Percentiles rank a stretch among this genome's conserved stretches.
These are phyloP conservation scores for Ceratobasidium sp. DNA, from an alignment of 1,284 basidiomycete species.

Conservation along the genomic window DNA sequence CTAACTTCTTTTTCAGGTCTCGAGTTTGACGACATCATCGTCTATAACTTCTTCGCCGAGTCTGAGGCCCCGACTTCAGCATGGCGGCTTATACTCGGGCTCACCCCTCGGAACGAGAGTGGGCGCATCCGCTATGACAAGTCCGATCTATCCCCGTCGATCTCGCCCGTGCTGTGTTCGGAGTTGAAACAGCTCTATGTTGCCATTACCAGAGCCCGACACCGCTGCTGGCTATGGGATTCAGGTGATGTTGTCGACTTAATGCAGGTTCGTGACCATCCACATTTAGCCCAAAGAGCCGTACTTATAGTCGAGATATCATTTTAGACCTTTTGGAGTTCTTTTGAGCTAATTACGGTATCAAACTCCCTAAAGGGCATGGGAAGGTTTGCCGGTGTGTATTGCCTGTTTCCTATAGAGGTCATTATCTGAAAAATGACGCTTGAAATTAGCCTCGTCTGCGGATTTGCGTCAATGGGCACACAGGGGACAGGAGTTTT, in stretches of 20 bases:
- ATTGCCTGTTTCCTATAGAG: not conserved
- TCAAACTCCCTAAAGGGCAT: slow-evolving; percentile 1
- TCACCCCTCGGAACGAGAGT: slow-evolving; percentile 63
- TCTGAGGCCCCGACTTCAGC: slow-evolving; percentile 65
- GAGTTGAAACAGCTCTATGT: slow-evolving; percentile 79
- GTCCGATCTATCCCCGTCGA: slow-evolving; percentile 55
- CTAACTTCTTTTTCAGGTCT: slow-evolving; percentile 60
- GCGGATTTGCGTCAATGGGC: slow-evolving; percentile 28
- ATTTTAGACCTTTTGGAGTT: slow-evolving; percentile 23
- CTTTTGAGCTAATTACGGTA: not conserved
- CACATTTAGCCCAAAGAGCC: not conserved
- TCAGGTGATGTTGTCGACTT: slow-evolving; percentile 55
- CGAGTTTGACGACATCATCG: slow-evolving; percentile 78
- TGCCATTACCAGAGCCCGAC: slow-evolving; percentile 75
- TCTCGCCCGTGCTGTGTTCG: slow-evolving; percentile 24
- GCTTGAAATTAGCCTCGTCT: not conserved
- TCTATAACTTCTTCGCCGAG: slow-evolving; percentile 80
- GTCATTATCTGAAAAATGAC: not conserved
- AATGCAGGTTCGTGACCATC: slow-evolving; percentile 14
- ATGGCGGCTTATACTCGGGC: slow-evolving; percentile 69
- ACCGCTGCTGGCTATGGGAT: slow-evolving; percentile 72
- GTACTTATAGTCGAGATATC: not conserved
- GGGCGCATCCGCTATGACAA: slow-evolving; percentile 70
- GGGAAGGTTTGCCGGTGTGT: slow-evolving; percentile 18
- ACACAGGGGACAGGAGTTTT: slow-evolving; percentile 30